These are phyloP conservation scores for Sarcomyxa edulis DNA, from an alignment of 768 basidiomycete genomes.

Conservation along the genomic window DNA sequence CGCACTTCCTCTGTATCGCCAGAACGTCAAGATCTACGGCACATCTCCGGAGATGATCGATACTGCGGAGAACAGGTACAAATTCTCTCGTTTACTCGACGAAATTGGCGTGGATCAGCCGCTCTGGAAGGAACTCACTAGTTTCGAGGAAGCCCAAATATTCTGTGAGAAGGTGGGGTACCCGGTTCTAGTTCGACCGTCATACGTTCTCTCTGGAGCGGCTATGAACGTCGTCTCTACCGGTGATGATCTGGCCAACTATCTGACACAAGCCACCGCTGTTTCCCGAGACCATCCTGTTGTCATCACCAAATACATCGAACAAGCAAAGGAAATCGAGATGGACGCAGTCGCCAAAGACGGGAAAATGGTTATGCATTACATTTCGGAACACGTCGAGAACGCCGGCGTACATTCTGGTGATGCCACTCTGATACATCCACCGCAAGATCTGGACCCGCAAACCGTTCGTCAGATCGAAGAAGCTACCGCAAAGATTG, in stretches of 20 bases:
- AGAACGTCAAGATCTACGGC: slow-evolving; percentile 98
- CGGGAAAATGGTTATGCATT: slow-evolving; percentile 99
- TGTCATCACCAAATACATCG: slow-evolving; percentile 98
- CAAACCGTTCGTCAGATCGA: slow-evolving; percentile 95
- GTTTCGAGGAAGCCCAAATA: slow-evolving; percentile 76
- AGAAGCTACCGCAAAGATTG: slow-evolving; percentile 96
- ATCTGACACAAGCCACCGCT: slow-evolving; percentile 91
- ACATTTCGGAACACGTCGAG: slow-evolving; percentile 98
- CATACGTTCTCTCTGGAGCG: slow-evolving; percentile 98
- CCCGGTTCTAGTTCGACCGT: slow-evolving; percentile 94
- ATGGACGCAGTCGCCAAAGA: slow-evolving; percentile 99
- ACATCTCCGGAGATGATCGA: slow-evolving; percentile 99
- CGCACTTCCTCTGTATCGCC: slow-evolving; percentile 88
- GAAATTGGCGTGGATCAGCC: slow-evolving; percentile 99
- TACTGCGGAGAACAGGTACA: slow-evolving; percentile 98
- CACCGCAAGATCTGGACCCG: slow-evolving; percentile 96
- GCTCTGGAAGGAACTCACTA: slow-evolving; percentile 93
- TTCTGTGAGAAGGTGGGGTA: slow-evolving; percentile 95
- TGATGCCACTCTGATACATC: slow-evolving; percentile 96
- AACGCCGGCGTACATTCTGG: slow-evolving; percentile 99
- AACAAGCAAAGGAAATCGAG: slow-evolving; percentile 99
- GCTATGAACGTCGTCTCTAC: slow-evolving; percentile 99
- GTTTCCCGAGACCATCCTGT: slow-evolving; percentile 96
- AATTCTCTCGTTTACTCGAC: slow-evolving; percentile 96
- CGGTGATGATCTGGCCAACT: slow-evolving; percentile 83